phyloP scores from a whole-genome alignment of 2,329 filamentous ascomycete genomes.

The Trichoderma afroharzianum region DNA sequence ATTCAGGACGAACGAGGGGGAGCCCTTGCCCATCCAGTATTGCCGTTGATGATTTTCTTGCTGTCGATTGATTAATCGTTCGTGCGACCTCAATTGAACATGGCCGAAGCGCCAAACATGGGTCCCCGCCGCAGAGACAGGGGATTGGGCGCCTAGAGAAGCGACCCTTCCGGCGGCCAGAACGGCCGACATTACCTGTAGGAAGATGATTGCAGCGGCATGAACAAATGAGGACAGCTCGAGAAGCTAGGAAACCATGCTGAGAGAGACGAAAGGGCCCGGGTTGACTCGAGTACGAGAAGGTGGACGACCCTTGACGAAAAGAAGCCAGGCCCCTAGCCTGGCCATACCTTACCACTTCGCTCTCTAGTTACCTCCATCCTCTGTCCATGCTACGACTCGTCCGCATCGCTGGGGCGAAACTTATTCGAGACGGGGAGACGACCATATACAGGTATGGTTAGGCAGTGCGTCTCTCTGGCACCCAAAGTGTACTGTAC shows the following conservation, averaged over 20 bases:
- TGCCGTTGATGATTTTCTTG: slow-evolving; percentile 11
- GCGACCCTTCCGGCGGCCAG: slow-evolving; percentile 16
- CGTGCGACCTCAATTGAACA: slow-evolving; percentile 20
- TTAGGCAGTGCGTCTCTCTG: slow-evolving; percentile 40
- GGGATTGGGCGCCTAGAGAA: slow-evolving; percentile 16
- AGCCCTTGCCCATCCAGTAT: background rate
- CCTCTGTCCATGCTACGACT: slow-evolving; percentile 8
- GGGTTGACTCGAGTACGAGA: background rate
- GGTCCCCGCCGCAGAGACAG: slow-evolving; percentile 9
- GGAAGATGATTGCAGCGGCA: background rate
- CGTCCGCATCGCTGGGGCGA: slow-evolving; percentile 20
- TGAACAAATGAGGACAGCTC: background rate
- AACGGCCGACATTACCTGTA: slow-evolving; percentile 10
- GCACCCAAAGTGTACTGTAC: background rate
- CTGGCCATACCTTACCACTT: slow-evolving; percentile 5
- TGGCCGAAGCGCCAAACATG: slow-evolving; percentile 15
- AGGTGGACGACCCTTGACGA: background rate
- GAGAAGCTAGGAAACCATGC: background rate
- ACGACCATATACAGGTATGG: slow-evolving; percentile 33
- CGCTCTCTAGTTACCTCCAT: background rate
- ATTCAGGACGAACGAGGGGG: background rate
- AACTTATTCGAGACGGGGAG: slow-evolving; percentile 39
- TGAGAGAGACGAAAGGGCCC: background rate
- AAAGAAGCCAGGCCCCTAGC: background rate
- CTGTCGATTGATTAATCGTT: slow-evolving; percentile 16